phyloP scores from a whole-genome alignment of 1,284 basidiomycete genomes.

The Boletus chippewaensis region DNA sequence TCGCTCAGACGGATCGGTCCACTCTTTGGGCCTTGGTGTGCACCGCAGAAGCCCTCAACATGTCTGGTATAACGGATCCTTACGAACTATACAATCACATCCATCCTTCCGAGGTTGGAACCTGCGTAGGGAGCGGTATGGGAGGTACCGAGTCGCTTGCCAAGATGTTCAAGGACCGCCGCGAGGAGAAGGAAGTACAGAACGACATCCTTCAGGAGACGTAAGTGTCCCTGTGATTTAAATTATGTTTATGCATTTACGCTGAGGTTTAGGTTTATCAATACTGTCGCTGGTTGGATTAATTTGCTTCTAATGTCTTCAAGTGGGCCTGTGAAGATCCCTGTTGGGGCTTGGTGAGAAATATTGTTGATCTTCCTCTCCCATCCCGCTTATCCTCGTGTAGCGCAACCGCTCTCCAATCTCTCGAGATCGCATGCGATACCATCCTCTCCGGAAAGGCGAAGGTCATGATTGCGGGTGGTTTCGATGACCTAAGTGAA shows the following conservation, averaged over 20 bases:
- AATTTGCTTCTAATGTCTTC: conserved; percentile 92
- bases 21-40: conserved; percentile 95
- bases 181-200: conserved; percentile 95
- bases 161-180: conserved; percentile 98
- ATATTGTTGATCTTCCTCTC: neutral
- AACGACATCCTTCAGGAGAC: conserved; percentile 99
- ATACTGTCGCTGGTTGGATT: conserved; percentile 97
- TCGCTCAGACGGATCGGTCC: conserved; percentile 90
- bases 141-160: conserved; percentile 86
- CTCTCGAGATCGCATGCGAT: conserved; percentile 96
- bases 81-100: conserved; percentile 96
- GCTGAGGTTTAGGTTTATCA: conserved; percentile 70
- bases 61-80: conserved; percentile 96
- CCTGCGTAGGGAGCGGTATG: conserved; percentile 93
- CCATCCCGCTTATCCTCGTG: conserved; percentile 7
- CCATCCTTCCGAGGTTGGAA: conserved; percentile 94
- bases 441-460: conserved; percentile 93
- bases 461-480: conserved; percentile 98
- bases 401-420: conserved; percentile 94
- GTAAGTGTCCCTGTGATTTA: conserved; percentile 38
- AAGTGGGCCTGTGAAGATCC: conserved; percentile 96
- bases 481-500: conserved; percentile 96
- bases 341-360: conserved; percentile 91
- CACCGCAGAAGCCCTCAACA: conserved; percentile 92
- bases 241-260: conserved; percentile 16